Evolutionary conservation across 805 yeast genomes (phyloP), one percentile per base, ranked within the genome.

Genomic region (Candida tibetensis): DNA sequence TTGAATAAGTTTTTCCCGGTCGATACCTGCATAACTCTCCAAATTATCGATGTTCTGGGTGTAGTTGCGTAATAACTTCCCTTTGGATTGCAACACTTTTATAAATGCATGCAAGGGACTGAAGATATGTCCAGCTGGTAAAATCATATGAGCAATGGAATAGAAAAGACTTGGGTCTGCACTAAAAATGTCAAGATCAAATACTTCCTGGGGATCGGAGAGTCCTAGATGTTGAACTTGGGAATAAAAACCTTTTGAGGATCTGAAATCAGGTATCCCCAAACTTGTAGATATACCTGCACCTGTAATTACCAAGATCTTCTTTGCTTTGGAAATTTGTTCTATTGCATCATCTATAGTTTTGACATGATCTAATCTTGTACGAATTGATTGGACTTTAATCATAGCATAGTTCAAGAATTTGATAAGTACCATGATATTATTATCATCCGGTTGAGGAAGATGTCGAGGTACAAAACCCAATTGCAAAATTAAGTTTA

Each of bases 41-140:
- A 69, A 45, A 42, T 69, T 68, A 41, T 69, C 74, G 33, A 69
- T 69, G 44, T 69, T 69, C 39, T 69, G 74, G 1, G 74, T 68
- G 46, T 69, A 69, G 45, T 68, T 65, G 33, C 74, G 47, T 32
- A 69, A 47, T 21, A 69, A 53, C 43, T 66, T 69, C 16, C 55
- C 57, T 42, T 64, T 61, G 23, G 53, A 55, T 41, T 66, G 70
- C 26, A 69, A 49, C n/a, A 64, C 36, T 34, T 52, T 2, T 95
- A 89, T 83, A 53, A 89, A 90, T 15, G 81, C 78, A 61, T 89
- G 97, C 22, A 91, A 68, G 8, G 73, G 72, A 23, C 67, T 61
- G 44, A 43, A 66, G 13, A 51, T 50, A 28, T 58, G 44, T 23
- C 53, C 63, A 1, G 73, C 72, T 1, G 74, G 74, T 22, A 69